Percentiles rank a stretch among this genome's conserved stretches.
Conservation (phyloP, 2,329 filamentous ascomycete species). For the Pyrenophora teres region DNA sequence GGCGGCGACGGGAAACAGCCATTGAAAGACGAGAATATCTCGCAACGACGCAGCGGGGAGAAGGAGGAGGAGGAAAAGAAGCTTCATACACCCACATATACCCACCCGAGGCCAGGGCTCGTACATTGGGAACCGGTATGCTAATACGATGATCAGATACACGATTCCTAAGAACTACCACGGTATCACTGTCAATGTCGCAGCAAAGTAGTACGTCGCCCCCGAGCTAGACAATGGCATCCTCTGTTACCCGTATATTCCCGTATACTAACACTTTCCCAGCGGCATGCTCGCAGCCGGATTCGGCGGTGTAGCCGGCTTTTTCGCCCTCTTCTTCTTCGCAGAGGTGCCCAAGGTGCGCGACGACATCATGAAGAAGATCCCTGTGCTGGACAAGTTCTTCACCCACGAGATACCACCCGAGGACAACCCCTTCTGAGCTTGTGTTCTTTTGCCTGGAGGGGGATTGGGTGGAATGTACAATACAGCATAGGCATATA, state of each 20-base stretch:
- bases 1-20: neutral
- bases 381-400: conserved; percentile 63
- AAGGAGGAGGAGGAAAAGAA: neutral
- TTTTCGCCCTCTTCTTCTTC: conserved; percentile 68
- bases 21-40: neutral
- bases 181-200: conserved; percentile 53
- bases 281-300: conserved; percentile 54
- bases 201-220: conserved; percentile 53
- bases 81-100: neutral
- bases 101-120: neutral
- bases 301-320: conserved; percentile 62
- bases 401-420: conserved; percentile 63
- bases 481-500: conserved; percentile 22
- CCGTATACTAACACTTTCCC: conserved; percentile 12
- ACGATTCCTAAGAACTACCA: conserved; percentile 54
- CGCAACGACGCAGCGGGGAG: neutral
- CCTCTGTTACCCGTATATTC: neutral
- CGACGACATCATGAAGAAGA: conserved; percentile 65
- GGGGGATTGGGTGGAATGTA: conserved; percentile 21
- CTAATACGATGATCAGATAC: conserved; percentile 53
- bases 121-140: neutral
- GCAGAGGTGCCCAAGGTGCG: conserved; percentile 66
- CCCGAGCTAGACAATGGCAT: neutral
- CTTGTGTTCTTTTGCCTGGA: neutral
- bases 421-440: conserved; percentile 66